Base-by-base conservation (phyloP, 768 basidiomycete genomes). In the Leccinum incarnatum region DNA sequence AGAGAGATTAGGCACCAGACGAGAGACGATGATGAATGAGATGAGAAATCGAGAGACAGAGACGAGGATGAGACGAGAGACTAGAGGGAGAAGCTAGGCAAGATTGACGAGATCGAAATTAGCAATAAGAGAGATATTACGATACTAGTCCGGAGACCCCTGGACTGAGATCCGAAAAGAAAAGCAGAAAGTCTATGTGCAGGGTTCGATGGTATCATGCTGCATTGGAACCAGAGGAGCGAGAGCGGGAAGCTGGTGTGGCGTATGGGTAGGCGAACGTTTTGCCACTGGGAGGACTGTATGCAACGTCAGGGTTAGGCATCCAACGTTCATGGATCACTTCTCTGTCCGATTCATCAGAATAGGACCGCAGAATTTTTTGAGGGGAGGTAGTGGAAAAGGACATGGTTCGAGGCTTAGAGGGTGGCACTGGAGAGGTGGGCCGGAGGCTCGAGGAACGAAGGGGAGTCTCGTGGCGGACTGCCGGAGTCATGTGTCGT, bases 251-350 rank as follows among this genome's bases (percentile, higher is more conserved):
- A 14, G 62, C 62, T 0, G 63, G 62, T 17, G 68, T 62, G 51
- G 64, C 66, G 54, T 66, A 74, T 4, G 64, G 66, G 48, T 71
- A 68, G 40, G 68, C 65, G 36, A 68, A 56, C 3, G 68, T 40
- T 47, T 71, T 73, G 30, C 77, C 71, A 3, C 65, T 70, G 19
- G 75, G 77, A 8, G 77, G 77, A 45, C 77, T 72, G 54, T 72
- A 71, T 37, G 72, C 71, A 52, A 72, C 34, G 19, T 73, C 69
- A 42, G 71, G 66, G 29, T 80, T 78, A 14, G 87, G 87, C 48
- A 88, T 75, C 87, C 87, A 88, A 60, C 84, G 80, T 67, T 87
- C 81, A 59, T 82, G 85, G 42, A 85, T 82, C 69, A 77, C 75
- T 62, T 81, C 76, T 64, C 72, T 72, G 58, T 75, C 75, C 62